These are phyloP conservation scores for Hypoxylon sp. DNA, from an alignment of 2,329 filamentous ascomycete species.

Conservation along the genomic window DNA sequence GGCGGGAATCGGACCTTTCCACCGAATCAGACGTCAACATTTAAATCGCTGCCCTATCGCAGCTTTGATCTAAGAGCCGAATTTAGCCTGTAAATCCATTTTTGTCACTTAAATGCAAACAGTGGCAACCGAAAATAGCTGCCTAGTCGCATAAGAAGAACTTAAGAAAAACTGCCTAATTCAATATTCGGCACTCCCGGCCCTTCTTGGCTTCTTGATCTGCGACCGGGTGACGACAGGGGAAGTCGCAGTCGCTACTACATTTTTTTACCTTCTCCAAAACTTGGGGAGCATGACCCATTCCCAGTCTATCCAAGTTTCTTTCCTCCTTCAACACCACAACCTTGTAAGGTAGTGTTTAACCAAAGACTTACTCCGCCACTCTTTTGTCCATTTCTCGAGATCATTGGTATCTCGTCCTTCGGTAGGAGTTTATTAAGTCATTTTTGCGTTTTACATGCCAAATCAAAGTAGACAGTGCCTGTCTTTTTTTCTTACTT, in stretches of 20 bases:
- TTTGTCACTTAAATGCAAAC: constrained; percentile 34
- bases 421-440: constrained; percentile 51
- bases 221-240: constrained; percentile 48
- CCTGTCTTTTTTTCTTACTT: constrained; percentile 19
- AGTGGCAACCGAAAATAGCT: constrained; percentile 7
- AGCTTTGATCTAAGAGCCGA: constrained; percentile 44
- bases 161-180: constrained; percentile 34
- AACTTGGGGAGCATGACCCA: constrained; percentile 31
- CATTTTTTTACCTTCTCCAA: constrained; percentile 47
- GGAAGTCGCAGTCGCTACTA: constrained; percentile 37
- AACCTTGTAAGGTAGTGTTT: constrained; percentile 37
- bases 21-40: constrained; percentile 46
- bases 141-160: constrained; percentile 24
- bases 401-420: constrained; percentile 47
- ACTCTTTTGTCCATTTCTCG: constrained; percentile 59
- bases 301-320: constrained; percentile 40
- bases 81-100: constrained; percentile 51
- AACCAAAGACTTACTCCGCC: constrained; percentile 65
- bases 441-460: constrained; percentile 39
- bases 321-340: constrained; percentile 41
- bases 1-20: constrained; percentile 48
- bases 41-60: constrained; percentile 28
- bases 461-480: constrained; percentile 32
- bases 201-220: constrained; percentile 40
- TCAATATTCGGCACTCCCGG: constrained; percentile 48